Evolutionary conservation across 2,329 filamentous ascomycete species (phyloP).

Genomic region (Diaporthe sp.): DNA sequence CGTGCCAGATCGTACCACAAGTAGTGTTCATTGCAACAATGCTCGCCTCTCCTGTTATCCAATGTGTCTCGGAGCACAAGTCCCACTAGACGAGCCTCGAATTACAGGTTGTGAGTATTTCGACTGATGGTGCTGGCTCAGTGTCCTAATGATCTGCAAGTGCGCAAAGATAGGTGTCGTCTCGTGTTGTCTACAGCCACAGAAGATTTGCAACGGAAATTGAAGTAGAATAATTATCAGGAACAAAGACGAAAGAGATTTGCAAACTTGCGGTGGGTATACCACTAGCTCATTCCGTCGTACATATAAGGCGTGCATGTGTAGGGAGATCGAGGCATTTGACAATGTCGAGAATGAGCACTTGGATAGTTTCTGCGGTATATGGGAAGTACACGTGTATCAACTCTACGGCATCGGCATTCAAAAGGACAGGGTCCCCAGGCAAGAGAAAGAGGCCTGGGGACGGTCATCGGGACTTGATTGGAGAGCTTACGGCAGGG

Average conservation of each 20-base stretch:
- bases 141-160: neutral
- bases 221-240: neutral
- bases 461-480: neutral
- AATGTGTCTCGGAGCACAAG: neutral
- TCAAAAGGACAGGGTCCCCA: neutral
- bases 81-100: neutral
- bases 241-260: neutral
- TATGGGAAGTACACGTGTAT: accelerated
- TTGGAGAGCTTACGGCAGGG: neutral
- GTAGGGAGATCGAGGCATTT: neutral
- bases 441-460: neutral
- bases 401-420: neutral
- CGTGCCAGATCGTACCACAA: neutral
- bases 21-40: neutral
- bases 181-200: no score
- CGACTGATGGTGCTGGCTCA: neutral
- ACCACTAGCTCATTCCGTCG: no score
- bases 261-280: neutral
- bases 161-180: neutral
- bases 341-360: neutral
- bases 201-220: neutral
- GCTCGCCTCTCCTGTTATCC: neutral
- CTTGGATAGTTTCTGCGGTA: neutral
- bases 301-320: neutral
- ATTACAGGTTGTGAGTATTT: neutral